phyloP scores from a whole-genome alignment of 1,284 basidiomycete genomes.

The Ustilago trichophora region DNA sequence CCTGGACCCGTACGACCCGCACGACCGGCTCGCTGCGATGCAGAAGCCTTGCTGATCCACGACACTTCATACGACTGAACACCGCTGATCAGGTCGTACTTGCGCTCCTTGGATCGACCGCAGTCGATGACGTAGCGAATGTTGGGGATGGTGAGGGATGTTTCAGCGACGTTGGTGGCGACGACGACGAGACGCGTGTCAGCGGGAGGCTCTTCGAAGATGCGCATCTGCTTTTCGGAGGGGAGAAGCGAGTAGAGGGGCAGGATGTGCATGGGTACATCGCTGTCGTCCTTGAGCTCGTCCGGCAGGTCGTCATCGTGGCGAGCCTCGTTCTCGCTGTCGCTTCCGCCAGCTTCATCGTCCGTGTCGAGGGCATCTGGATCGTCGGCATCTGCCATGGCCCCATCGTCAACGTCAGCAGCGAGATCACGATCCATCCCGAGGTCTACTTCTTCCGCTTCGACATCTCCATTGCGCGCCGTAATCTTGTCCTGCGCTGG shows the following conservation, averaged over 20 bases:
- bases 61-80: conserved; percentile 78
- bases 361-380: conserved; percentile 66
- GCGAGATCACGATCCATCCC: conserved; percentile 70
- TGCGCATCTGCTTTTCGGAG: conserved; percentile 78
- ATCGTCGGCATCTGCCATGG: conserved; percentile 65
- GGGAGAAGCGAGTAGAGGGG: conserved; percentile 79
- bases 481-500: conserved; percentile 23
- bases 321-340: conserved; percentile 19
- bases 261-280: conserved; percentile 71
- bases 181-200: conserved; percentile 77
- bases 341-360: conserved; percentile 39
- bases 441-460: conserved; percentile 83
- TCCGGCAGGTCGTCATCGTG: conserved; percentile 56
- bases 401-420: conserved; percentile 69
- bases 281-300: conserved; percentile 51
- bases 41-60: conserved; percentile 81
- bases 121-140: conserved; percentile 81
- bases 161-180: conserved; percentile 81
- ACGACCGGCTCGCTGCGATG: conserved; percentile 77
- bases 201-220: conserved; percentile 75
- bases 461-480: conserved; percentile 70
- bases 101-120: conserved; percentile 83
- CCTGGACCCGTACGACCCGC: conserved; percentile 81
- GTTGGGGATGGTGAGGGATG: conserved; percentile 79
- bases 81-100: conserved; percentile 73